A percentile compares a stretch with the other conserved stretches of the same genome.
Evolutionary conservation across 768 basidiomycete genomes (phyloP).

Genomic region (Boletales sp.): DNA sequence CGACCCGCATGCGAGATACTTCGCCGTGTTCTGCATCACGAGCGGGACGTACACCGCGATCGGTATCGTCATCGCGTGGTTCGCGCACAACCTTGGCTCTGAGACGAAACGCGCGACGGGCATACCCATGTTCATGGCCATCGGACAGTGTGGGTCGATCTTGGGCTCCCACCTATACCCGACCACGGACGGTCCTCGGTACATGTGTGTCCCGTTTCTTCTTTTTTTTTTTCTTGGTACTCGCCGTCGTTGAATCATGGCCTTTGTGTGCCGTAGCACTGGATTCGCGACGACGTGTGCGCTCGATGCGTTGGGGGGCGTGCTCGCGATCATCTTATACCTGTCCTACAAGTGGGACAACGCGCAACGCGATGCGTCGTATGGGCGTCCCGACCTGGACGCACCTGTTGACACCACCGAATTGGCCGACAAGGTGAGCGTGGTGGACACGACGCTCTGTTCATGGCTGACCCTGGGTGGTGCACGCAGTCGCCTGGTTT

Average conservation of each 20-base stretch:
- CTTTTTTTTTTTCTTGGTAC: not conserved
- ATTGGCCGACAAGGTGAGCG: constrained; percentile 61
- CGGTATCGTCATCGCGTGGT: constrained; percentile 75
- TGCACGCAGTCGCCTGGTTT: constrained; percentile 13
- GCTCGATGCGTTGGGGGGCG: constrained; percentile 11
- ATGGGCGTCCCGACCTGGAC: constrained; percentile 47
- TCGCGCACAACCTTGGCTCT: constrained; percentile 73
- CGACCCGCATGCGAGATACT: constrained; percentile 66
- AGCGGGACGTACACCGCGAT: constrained; percentile 76
- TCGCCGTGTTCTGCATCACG: constrained; percentile 74
- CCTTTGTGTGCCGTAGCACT: constrained; percentile 25
- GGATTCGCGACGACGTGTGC: constrained; percentile 55
- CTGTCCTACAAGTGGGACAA: constrained; percentile 64
- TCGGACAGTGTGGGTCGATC: constrained; percentile 74
- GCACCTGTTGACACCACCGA: constrained; percentile 56
- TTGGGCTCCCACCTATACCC: constrained; percentile 77
- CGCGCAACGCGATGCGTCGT: constrained; percentile 43
- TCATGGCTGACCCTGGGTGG: not conserved
- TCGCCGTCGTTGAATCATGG: not conserved
- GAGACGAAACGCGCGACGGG: constrained; percentile 76
- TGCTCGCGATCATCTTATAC: constrained; percentile 45
- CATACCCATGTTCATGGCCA: constrained; percentile 75
- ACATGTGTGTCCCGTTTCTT: constrained; percentile 41
- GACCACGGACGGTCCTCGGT: constrained; percentile 56
- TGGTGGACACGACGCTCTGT: not conserved